Evolutionary conservation across 192 early-diverging fungal species (phyloP).

Genomic region (Gaertneriomyces sp.): DNA sequence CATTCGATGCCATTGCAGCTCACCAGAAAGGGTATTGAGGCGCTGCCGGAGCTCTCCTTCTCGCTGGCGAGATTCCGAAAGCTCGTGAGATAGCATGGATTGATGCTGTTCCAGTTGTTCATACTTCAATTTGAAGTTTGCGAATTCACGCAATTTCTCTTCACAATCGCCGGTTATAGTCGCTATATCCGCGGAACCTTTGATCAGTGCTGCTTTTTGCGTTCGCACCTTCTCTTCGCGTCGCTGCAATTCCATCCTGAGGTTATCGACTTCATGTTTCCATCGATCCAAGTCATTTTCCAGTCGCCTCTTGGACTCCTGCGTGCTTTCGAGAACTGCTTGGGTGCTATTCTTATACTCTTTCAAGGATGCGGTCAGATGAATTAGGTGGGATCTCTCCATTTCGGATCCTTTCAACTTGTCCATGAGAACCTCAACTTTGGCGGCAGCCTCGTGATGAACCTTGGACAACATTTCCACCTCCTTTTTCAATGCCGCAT

Average conservation of each 20-base stretch:
- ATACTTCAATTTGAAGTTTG: no score
- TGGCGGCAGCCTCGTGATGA: neutral
- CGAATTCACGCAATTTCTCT: no score
- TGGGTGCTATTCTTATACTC: constrained; percentile 33
- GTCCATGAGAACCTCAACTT: neutral
- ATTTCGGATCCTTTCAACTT: constrained; percentile 24
- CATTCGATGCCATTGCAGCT: constrained; percentile 1
- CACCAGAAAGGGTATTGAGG: constrained; percentile 1
- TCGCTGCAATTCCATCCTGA: no score
- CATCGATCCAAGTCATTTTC: constrained; percentile 11
- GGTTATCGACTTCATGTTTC: neutral
- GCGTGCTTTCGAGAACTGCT: constrained; percentile 17
- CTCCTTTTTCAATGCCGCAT: constrained; percentile 4
- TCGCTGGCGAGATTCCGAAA: neutral
- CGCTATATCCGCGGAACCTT: no score
- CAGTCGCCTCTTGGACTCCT: constrained; percentile 12
- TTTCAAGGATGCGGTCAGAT: constrained; percentile 23
- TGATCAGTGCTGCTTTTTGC: no score
- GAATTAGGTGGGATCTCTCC: constrained; percentile 21
- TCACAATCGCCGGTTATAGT: no score
- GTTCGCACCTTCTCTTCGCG: no score
- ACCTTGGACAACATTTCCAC: constrained; percentile 7
- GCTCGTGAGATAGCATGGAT: neutral
- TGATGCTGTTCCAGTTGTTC: no score
- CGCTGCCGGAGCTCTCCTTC: neutral